Evolutionary conservation across 768 basidiomycete species (phyloP).

Genomic region (Russula olivacea): DNA sequence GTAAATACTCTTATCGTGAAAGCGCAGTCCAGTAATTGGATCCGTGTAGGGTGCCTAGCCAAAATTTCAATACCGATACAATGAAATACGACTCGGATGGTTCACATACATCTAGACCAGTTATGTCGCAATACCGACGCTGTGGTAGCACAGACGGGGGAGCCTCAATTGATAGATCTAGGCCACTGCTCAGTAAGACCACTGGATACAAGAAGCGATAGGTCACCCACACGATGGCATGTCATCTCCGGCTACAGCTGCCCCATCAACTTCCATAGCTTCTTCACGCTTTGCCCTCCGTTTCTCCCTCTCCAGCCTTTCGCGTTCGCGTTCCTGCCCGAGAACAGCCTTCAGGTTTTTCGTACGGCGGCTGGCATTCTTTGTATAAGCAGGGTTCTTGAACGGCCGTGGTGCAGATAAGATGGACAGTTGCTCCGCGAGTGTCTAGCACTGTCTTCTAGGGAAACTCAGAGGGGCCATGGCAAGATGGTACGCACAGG

Average conservation of each 20-base stretch:
- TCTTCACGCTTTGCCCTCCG: conserved; percentile 43
- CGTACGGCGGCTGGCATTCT: conserved; percentile 64
- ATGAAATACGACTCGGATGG: not conserved
- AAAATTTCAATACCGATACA: not conserved
- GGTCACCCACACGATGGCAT: conserved; percentile 58
- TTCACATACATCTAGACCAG: conserved; percentile 61
- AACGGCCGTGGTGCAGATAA: conserved; percentile 66
- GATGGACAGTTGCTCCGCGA: conserved; percentile 72
- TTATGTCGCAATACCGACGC: conserved; percentile 79
- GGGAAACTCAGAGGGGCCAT: not conserved
- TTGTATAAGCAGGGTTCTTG: conserved; percentile 66
- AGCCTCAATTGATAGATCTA: conserved; percentile 79
- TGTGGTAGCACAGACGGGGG: conserved; percentile 77
- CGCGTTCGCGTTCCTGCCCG: conserved; percentile 71
- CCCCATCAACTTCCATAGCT: conserved; percentile 55
- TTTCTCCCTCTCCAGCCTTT: conserved; percentile 59
- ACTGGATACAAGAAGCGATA: not conserved
- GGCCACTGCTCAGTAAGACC: not conserved
- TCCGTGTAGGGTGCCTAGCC: conserved; percentile 76
- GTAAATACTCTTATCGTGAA: conserved; percentile 84
- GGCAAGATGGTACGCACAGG: conserved; percentile 23
- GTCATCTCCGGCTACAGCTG: conserved; percentile 46
- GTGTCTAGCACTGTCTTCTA: conserved; percentile 39
- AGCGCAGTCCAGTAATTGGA: conserved; percentile 71
- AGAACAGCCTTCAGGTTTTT: conserved; percentile 79